A percentile compares a stretch with the other conserved stretches of the same genome.
These are phyloP conservation scores for Lenwebbia sp. DNA, from an alignment of 345 rosid species.

Conservation along the genomic window DNA sequence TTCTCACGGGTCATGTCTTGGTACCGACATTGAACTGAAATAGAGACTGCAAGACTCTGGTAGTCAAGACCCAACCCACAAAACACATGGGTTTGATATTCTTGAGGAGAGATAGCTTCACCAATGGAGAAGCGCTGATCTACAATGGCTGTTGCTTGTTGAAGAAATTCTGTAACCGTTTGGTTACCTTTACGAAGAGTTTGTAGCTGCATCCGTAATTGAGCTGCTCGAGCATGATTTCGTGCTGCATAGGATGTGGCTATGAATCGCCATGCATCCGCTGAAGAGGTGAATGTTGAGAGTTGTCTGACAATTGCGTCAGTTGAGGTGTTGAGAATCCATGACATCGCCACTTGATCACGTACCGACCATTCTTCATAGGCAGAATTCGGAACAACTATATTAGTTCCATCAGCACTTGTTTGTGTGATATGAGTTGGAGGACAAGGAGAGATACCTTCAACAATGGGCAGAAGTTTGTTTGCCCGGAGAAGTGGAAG, in stretches of 20 bases:
- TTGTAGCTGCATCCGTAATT: too few species aligned
- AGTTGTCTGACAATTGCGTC: background rate
- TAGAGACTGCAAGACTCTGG: background rate
- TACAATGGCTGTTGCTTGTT: background rate
- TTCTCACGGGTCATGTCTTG: background rate
- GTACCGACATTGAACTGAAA: background rate
- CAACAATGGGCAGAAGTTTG: background rate
- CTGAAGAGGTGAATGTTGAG: background rate
- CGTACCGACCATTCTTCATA: background rate
- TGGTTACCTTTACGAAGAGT: background rate
- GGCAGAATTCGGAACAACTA: background rate
- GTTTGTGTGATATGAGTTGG: background rate
- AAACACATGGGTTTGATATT: background rate
- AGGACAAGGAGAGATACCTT: background rate
- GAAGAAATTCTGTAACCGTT: background rate
- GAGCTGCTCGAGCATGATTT: background rate
- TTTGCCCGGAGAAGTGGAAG: background rate
- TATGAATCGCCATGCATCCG: background rate
- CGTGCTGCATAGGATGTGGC: background rate
- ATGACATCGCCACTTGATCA: background rate
- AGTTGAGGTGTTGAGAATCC: background rate
- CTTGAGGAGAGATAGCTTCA: background rate
- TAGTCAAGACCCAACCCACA: background rate
- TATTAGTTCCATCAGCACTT: background rate
- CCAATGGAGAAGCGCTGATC: background rate